phyloP scores from a whole-genome alignment of 371 early-diverging fungal genomes.

The Phascolomyces articulosus region DNA sequence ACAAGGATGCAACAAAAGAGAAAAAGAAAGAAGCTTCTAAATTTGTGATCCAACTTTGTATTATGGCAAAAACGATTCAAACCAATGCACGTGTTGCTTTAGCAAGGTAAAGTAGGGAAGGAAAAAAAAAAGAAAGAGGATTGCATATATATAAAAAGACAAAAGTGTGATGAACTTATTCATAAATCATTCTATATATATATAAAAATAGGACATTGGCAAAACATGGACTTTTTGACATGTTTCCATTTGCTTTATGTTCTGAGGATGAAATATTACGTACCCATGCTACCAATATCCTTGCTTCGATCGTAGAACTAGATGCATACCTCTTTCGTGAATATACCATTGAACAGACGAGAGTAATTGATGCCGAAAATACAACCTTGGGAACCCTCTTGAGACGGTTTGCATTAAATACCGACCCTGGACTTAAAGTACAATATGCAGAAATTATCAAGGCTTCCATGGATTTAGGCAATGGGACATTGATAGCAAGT shows the following conservation, averaged over 20 bases:
- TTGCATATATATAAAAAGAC: too few relatives aligned
- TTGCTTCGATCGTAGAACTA: conserved; percentile 77
- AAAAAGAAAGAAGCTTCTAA: conserved; percentile 68
- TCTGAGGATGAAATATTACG: conserved; percentile 56
- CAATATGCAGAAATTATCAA: conserved; percentile 79
- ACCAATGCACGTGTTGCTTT: conserved; percentile 56
- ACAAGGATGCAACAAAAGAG: conserved; percentile 35
- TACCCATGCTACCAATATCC: conserved; percentile 67
- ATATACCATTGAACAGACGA: conserved; percentile 65
- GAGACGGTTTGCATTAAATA: conserved; percentile 58
- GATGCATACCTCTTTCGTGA: conserved; percentile 77
- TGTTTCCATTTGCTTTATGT: conserved; percentile 69
- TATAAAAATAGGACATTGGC: conserved; percentile 59
- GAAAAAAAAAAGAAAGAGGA: too few relatives aligned
- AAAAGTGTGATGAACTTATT: too few relatives aligned
- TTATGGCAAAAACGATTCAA: conserved; percentile 73
- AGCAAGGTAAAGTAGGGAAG: conserved; percentile 56
- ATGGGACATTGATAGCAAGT: conserved; percentile 23
- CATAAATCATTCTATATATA: too few relatives aligned
- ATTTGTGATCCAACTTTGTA: conserved; percentile 78
- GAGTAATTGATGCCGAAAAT: conserved; percentile 33
- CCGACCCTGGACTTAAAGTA: conserved; percentile 65
- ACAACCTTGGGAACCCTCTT: conserved; percentile 67
- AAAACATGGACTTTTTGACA: conserved; percentile 75
- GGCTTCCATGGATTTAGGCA: conserved; percentile 69